These are phyloP conservation scores for Pseudocercospora fijiensis DNA, from an alignment of 2,329 filamentous ascomycete genomes.

Conservation along the genomic window DNA sequence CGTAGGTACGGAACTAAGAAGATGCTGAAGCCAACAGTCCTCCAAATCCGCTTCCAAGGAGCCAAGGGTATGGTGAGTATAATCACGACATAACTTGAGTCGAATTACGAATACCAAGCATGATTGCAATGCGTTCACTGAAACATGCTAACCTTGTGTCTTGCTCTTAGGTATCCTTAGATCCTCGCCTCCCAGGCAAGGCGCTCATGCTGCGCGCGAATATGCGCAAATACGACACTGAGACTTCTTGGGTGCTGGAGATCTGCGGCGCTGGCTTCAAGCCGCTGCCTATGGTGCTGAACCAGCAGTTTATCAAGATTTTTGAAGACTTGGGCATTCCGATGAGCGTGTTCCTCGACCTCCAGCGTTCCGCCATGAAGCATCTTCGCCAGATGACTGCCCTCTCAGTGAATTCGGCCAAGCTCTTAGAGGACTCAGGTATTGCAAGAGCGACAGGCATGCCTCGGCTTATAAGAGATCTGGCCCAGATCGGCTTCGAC, in stretches of 20 bases:
- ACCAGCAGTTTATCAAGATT: conserved; percentile 81
- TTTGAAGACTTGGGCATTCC: conserved; percentile 72
- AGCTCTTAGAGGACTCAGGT: conserved; percentile 60
- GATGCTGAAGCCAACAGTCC: conserved; percentile 58
- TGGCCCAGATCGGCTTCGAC: conserved; percentile 59
- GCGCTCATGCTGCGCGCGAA: conserved; percentile 65
- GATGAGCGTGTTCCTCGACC: conserved; percentile 58
- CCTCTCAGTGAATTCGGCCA: conserved; percentile 60
- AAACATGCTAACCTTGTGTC: too few species aligned
- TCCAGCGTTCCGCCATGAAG: conserved; percentile 64
- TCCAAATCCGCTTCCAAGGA: conserved; percentile 72
- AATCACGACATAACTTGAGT: too few species aligned
- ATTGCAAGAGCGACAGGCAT: conserved; percentile 63
- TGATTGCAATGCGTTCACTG: too few species aligned
- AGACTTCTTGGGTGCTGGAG: conserved; percentile 58
- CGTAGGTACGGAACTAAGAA: conserved; percentile 50
- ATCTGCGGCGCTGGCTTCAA: conserved; percentile 69
- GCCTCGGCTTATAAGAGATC: conserved; percentile 60
- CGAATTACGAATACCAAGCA: too few species aligned
- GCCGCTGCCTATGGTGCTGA: conserved; percentile 69
- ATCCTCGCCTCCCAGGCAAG: conserved; percentile 59
- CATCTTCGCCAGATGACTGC: conserved; percentile 60
- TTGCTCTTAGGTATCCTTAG: conserved; percentile 55
- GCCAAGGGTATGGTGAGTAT: conserved; percentile 68
- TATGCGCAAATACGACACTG: conserved; percentile 75